phyloP scores from a whole-genome alignment of 106 monocot genomes.

The Dendrobium chrysotoxum region DNA sequence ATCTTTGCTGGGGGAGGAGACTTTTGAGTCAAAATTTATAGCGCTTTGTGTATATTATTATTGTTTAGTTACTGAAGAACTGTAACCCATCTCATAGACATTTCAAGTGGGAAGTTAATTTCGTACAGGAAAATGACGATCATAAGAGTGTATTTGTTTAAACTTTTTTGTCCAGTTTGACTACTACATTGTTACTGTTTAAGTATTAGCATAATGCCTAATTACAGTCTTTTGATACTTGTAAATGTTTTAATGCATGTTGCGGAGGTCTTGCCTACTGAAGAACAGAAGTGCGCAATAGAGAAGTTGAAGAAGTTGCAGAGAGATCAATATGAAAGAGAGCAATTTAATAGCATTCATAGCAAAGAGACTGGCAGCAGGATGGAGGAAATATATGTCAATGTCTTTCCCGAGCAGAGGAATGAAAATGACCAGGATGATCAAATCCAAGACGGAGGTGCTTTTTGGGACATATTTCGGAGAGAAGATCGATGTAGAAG shows the following conservation, averaged over 20 bases:
- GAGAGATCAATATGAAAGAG: conserved; percentile 36
- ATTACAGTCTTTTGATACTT: conserved; percentile 4
- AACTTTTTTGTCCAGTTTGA: not conserved
- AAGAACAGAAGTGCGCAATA: conserved; percentile 31
- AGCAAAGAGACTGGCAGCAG: not conserved
- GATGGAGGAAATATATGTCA: not conserved
- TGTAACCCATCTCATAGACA: too few species aligned
- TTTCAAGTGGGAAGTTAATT: not conserved
- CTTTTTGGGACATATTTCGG: conserved; percentile 40
- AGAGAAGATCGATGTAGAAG: conserved; percentile 28
- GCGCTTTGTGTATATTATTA: too few species aligned
- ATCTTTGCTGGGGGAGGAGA: too few species aligned
- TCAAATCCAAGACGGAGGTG: conserved; percentile 21
- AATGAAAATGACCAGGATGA: not conserved
- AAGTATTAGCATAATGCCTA: not conserved
- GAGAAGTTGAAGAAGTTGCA: conserved; percentile 45
- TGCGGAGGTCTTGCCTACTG: conserved; percentile 28
- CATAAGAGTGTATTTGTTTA: not conserved
- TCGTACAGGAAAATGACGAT: not conserved
- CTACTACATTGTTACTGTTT: not conserved
- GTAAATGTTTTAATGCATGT: conserved; percentile 69
- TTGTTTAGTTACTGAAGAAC: too few species aligned
- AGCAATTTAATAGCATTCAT: conserved; percentile 9
- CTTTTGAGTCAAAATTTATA: too few species aligned
- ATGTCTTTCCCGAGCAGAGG: not conserved